A percentile compares a stretch with the other conserved stretches of the same genome.
Conservation (phyloP, 1,284 basidiomycete genomes). For the Boletus smithii region DNA sequence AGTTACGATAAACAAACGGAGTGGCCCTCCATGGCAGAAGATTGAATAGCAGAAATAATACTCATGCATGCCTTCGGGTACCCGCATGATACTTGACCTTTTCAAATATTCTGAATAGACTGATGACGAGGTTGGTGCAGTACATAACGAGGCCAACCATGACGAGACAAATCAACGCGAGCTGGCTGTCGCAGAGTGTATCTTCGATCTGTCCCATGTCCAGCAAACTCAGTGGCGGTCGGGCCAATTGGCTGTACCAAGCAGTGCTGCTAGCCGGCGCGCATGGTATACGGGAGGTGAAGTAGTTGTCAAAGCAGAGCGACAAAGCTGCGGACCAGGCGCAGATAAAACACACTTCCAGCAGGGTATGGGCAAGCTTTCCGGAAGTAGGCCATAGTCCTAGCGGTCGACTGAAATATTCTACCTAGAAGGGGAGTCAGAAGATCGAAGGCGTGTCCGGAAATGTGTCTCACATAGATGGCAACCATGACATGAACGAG, state of each 20-base stretch:
- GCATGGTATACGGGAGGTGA: conserved; percentile 82
- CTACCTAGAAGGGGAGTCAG: conserved; percentile 51
- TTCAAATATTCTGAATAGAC: conserved; percentile 83
- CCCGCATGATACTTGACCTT: conserved; percentile 68
- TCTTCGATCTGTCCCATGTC: conserved; percentile 45
- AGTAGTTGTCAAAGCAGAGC: conserved; percentile 87
- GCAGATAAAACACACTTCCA: conserved; percentile 86
- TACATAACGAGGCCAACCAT: conserved; percentile 74
- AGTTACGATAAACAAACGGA: no score
- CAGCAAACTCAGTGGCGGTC: conserved; percentile 42
- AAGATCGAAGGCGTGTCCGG: not conserved
- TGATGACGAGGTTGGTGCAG: conserved; percentile 78
- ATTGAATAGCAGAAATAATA: not conserved
- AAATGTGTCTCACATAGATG: conserved; percentile 60
- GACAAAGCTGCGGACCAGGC: conserved; percentile 89
- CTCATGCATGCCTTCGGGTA: conserved; percentile 19
- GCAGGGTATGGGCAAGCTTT: conserved; percentile 76
- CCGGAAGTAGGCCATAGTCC: conserved; percentile 85
- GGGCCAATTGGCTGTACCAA: conserved; percentile 68
- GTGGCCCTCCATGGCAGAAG: no score
- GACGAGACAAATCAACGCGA: conserved; percentile 72
- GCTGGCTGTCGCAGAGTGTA: conserved; percentile 64
- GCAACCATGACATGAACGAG: conserved; percentile 83
- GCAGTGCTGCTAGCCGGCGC: conserved; percentile 51
- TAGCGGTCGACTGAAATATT: conserved; percentile 88